Evolutionary conservation across 176 grass and related monocot genomes (phyloP), one percentile per base, ranked within the genome.

Genomic region (Ensete glaucum): DNA sequence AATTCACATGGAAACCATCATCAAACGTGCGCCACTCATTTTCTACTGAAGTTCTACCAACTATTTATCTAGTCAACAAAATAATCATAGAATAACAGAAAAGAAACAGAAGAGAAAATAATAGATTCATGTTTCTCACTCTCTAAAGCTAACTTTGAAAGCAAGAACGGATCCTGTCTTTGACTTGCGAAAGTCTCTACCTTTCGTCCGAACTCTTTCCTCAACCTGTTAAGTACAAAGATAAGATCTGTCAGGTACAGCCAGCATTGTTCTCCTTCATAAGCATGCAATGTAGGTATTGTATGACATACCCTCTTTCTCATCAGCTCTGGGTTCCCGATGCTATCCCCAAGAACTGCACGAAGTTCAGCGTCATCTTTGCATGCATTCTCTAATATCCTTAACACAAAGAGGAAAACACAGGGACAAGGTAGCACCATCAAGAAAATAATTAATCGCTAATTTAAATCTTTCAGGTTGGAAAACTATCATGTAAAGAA

Each of bases 361-460:
- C 88, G 94, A 23, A 97, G 90, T 71, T 93, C 94, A 21, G 73
- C 78, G 24, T 97, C 90, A 23, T 90, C 82, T 77, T 73, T 92
- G 85, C 94, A 97, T 71, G 88, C 94, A 82, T 93, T 86, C 69
- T 97, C 93, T 73, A 97, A 89, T 81, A 93, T 81, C 80, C 94
- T 97, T 80, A 9, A 76, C 67, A 58, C 60, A 29, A 56, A 65
- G 59, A 53, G 48, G 54, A 75, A 73, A 49, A 24, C 23, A 67
- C 48, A 70, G 51, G 17, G 67, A 50, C 13, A 29, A 66, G 11
- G 25, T 14, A 67, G 11, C 13, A 60, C 19, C 15, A 60, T n/a
- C 1, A 21, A 21, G 57, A 60, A 17, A 60, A 60, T 7, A 60
- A 60, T 19, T 8, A 55, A 68, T 24, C 12, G 52, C 66, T 78